These are phyloP conservation scores for Rhodotorula babjevae DNA, from an alignment of 768 basidiomycete species.

Conservation along the genomic window DNA sequence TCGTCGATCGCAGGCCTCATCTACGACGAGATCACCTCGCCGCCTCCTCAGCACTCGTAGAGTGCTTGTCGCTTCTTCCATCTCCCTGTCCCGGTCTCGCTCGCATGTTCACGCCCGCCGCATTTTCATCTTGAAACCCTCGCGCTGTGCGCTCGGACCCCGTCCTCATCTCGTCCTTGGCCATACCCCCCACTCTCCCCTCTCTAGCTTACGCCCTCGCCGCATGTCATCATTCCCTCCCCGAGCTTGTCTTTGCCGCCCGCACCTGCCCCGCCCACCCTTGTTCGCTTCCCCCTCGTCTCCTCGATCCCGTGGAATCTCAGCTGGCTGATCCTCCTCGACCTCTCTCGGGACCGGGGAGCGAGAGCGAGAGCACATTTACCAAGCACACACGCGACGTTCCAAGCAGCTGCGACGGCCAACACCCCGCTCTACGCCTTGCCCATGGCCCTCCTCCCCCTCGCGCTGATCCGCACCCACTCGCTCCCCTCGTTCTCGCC, in stretches of 20 bases:
- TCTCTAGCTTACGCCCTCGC: too few relatives aligned
- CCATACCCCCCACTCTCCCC: background rate
- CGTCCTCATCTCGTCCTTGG: background rate
- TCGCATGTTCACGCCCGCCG: background rate
- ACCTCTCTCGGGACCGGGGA: background rate
- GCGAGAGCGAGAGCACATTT: background rate
- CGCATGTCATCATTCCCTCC: background rate
- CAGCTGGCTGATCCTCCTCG: background rate
- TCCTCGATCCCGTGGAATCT: background rate
- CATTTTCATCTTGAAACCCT: too few relatives aligned
- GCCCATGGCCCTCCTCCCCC: slow-evolving; percentile 15
- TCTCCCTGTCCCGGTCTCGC: background rate
- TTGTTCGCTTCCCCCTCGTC: background rate
- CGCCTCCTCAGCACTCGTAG: slow-evolving; percentile 28
- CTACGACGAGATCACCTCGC: slow-evolving; percentile 42
- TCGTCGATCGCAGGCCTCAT: slow-evolving; percentile 31
- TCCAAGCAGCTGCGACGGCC: background rate
- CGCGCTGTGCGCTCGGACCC: background rate
- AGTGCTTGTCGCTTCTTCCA: background rate
- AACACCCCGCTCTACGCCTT: background rate
- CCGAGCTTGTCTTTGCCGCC: background rate
- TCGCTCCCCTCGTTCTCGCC: slow-evolving; percentile 9
- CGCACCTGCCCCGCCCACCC: background rate
- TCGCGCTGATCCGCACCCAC: slow-evolving; percentile 16
- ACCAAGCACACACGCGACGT: background rate